phyloP scores from a whole-genome alignment of 805 yeast genomes.

The Barnettozyma sucrosica region DNA sequence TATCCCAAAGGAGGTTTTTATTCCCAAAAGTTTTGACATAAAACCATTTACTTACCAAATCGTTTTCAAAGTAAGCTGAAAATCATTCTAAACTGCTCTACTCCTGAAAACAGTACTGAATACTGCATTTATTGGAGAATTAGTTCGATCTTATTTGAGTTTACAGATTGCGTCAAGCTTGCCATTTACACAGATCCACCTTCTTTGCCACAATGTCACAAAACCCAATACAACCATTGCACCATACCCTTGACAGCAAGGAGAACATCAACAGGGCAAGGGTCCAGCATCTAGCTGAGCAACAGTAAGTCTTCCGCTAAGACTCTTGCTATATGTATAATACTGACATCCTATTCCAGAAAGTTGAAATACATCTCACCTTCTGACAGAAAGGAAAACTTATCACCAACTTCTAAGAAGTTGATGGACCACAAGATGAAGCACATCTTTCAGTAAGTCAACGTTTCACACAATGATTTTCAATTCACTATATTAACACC shows the following conservation, averaged over 20 bases:
- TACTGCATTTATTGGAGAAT: no score
- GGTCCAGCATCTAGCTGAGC: conserved; percentile 23
- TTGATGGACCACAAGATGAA: conserved; percentile 25
- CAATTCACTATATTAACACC: conserved; percentile 3
- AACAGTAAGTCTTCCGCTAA: conserved; percentile 22
- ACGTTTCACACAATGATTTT: background rate
- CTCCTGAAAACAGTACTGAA: background rate
- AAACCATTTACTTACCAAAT: background rate
- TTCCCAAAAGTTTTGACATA: conserved; percentile 1
- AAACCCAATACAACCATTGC: conserved; percentile 24
- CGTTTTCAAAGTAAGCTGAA: background rate
- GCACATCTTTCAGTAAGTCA: conserved; percentile 22
- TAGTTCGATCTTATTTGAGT: no score
- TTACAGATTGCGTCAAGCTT: background rate
- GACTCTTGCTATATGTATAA: background rate
- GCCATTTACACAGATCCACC: background rate
- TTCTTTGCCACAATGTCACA: conserved; percentile 11
- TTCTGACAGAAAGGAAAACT: conserved; percentile 25
- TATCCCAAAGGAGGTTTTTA: conserved; percentile 11
- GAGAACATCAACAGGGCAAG: conserved; percentile 25
- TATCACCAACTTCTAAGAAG: conserved; percentile 27
- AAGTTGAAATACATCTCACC: conserved; percentile 27
- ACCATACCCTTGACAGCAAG: conserved; percentile 25
- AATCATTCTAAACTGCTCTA: background rate
- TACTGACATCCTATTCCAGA: conserved; percentile 13